These are phyloP conservation scores for Teratosphaeriaceae sp. DNA, from an alignment of 2,329 filamentous ascomycete genomes.

Conservation along the genomic window DNA sequence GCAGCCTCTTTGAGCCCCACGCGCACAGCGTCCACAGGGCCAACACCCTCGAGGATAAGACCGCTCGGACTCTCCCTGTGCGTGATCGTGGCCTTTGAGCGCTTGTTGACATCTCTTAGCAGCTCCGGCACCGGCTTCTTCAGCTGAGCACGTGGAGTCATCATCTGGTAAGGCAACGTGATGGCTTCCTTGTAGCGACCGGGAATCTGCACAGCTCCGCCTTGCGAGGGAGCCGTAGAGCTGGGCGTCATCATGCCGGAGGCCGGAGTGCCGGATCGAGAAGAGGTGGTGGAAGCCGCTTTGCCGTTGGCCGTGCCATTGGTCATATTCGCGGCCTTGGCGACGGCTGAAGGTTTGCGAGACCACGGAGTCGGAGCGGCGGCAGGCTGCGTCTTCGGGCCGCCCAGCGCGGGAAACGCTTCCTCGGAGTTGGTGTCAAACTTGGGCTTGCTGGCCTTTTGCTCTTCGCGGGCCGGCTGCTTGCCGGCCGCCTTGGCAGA, in stretches of 20 bases:
- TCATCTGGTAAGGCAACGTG: conserved; percentile 65
- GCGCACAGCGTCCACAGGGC: conserved; percentile 75
- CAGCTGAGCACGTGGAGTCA: conserved; percentile 69
- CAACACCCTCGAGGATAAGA: conserved; percentile 76
- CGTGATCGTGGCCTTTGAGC: conserved; percentile 78
- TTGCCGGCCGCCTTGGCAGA: conserved; percentile 63
- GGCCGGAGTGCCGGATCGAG: conserved; percentile 56
- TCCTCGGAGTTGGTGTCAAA: conserved; percentile 86
- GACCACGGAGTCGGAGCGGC: conserved; percentile 71
- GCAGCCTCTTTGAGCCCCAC: conserved; percentile 86
- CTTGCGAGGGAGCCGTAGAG: conserved; percentile 44
- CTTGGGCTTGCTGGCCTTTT: conserved; percentile 27
- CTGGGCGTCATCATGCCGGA: conserved; percentile 48
- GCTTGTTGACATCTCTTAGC: conserved; percentile 85
- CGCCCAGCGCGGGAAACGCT: conserved; percentile 85
- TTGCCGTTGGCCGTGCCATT: conserved; percentile 51
- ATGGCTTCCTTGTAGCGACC: conserved; percentile 76
- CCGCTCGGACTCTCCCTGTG: conserved; percentile 68
- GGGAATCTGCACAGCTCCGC: conserved; percentile 60
- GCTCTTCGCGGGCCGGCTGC: conserved; percentile 52
- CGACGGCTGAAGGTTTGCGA: conserved; percentile 51
- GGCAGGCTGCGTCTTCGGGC: conserved; percentile 57
- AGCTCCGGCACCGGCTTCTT: conserved; percentile 82
- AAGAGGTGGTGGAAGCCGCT: conserved; percentile 42
- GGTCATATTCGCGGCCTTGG: conserved; percentile 35